Conservation (phyloP, 1,284 basidiomycete genomes). For the Papiliotrema flavescens region DNA sequence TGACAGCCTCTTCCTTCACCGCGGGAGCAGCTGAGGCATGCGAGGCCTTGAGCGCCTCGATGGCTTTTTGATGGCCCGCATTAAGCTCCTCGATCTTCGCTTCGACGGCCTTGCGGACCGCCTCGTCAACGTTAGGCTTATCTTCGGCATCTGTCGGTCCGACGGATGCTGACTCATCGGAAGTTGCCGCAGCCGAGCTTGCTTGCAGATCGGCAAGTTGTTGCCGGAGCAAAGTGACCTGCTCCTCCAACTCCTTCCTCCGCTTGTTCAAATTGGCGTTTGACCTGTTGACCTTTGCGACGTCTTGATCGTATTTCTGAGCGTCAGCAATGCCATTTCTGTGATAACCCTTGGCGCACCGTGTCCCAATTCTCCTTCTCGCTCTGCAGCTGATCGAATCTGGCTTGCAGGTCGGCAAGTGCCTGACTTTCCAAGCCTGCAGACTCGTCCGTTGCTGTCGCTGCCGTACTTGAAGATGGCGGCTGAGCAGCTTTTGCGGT, state of each 20-base stretch:
- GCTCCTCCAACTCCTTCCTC: conserved; percentile 18
- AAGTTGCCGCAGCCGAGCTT: conserved; percentile 9
- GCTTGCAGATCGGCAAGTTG: conserved; percentile 27
- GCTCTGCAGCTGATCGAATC: conserved; percentile 17
- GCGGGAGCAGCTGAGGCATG: background rate
- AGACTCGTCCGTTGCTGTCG: background rate
- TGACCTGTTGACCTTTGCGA: conserved; percentile 36
- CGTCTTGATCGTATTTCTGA: conserved; percentile 36
- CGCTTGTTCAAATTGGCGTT: conserved; percentile 20
- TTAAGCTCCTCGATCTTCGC: conserved; percentile 18
- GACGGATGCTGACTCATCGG: background rate
- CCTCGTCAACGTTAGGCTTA: conserved; percentile 32
- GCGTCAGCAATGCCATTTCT: conserved; percentile 2
- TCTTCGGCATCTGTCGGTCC: background rate
- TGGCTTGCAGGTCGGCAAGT: conserved; percentile 15
- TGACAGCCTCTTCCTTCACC: background rate
- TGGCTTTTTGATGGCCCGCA: background rate
- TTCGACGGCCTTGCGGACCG: conserved; percentile 38
- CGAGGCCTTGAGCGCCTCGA: background rate
- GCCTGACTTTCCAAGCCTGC: background rate
- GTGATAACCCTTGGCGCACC: conserved; percentile 12
- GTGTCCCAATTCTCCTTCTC: conserved; percentile 12
- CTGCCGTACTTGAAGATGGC: conserved; percentile 1
- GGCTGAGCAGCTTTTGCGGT: conserved; percentile 21
- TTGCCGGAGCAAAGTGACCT: conserved; percentile 21